Evolutionary conservation across 78 protist genomes (phyloP).

Genomic region (Dictyostelium firmibasis): DNA sequence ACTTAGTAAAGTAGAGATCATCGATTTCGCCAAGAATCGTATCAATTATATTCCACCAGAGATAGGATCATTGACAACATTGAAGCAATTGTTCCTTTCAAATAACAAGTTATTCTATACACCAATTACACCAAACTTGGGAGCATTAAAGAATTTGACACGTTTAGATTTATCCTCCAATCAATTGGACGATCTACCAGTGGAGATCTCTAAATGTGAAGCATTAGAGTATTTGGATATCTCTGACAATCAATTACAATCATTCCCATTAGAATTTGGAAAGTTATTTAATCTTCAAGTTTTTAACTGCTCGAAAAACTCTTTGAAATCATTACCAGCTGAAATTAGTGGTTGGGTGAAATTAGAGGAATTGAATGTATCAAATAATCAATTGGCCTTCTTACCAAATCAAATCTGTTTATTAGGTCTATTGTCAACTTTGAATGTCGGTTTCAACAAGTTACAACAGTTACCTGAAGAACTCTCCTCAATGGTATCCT

Average conservation of each 20-base stretch:
- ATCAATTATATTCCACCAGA: conserved; percentile 80
- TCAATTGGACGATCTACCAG: conserved; percentile 81
- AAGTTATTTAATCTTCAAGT: conserved; percentile 40
- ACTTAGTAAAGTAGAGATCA: conserved; percentile 61
- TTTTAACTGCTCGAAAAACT: conserved; percentile 59
- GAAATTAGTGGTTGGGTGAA: conserved; percentile 73
- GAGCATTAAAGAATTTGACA: conserved; percentile 50
- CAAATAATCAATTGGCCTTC: conserved; percentile 56
- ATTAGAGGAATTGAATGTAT: conserved; percentile 65
- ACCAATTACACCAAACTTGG: conserved; percentile 78
- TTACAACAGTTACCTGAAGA: conserved; percentile 78
- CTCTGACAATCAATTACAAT: conserved; percentile 71
- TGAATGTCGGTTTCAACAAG: conserved; percentile 74
- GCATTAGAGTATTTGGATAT: conserved; percentile 71
- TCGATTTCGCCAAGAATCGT: conserved; percentile 80
- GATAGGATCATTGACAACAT: conserved; percentile 51
- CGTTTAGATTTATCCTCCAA: conserved; percentile 78
- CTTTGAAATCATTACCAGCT: conserved; percentile 62
- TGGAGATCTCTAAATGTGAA: conserved; percentile 52
- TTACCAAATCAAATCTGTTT: conserved; percentile 82
- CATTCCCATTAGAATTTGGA: conserved; percentile 85
- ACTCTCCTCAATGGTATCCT: conserved; percentile 46
- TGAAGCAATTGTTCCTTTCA: conserved; percentile 50
- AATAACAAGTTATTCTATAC: conserved; percentile 83
- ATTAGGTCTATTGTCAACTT: conserved; percentile 40